A percentile compares a stretch with the other conserved stretches of the same genome.
phyloP scores from a whole-genome alignment of 2,329 filamentous ascomycete genomes.

The Colletotrichum sp. region DNA sequence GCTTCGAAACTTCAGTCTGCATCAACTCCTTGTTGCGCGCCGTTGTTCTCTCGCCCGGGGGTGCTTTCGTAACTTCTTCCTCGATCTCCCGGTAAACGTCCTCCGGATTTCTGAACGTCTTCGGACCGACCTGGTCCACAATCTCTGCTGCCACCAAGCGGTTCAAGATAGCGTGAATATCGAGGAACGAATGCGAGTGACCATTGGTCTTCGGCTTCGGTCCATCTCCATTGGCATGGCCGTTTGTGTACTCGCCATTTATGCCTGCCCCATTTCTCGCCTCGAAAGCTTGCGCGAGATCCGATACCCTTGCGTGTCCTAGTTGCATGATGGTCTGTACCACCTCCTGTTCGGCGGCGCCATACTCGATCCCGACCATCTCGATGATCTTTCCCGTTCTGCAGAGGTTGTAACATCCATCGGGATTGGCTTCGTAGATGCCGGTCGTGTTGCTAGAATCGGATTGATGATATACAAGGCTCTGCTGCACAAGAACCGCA shows the following conservation, averaged over 20 bases:
- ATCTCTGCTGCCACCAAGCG: slow-evolving; percentile 68
- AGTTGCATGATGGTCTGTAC: slow-evolving; percentile 76
- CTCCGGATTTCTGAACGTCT: slow-evolving; percentile 63
- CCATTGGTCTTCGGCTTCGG: slow-evolving; percentile 38
- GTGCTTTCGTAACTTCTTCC: slow-evolving; percentile 60
- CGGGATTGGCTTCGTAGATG: slow-evolving; percentile 83
- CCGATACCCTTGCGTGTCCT: slow-evolving; percentile 76
- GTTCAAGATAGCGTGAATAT: slow-evolving; percentile 55
- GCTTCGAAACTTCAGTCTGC: slow-evolving; percentile 57
- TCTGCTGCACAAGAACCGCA: slow-evolving; percentile 85
- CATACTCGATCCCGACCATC: slow-evolving; percentile 74
- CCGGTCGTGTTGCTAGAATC: slow-evolving; percentile 65
- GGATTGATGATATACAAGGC: slow-evolving; percentile 77
- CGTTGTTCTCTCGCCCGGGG: slow-evolving; percentile 39
- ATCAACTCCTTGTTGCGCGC: slow-evolving; percentile 70
- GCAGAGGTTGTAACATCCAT: slow-evolving; percentile 80
- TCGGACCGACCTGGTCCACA: slow-evolving; percentile 64
- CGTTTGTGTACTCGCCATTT: slow-evolving; percentile 27
- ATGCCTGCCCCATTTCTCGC: background rate
- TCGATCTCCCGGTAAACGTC: slow-evolving; percentile 68
- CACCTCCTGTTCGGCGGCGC: slow-evolving; percentile 74
- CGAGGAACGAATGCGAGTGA: slow-evolving; percentile 43
- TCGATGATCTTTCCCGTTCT: slow-evolving; percentile 83
- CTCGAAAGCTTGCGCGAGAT: slow-evolving; percentile 70
- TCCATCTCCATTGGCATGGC: slow-evolving; percentile 30